A percentile compares a stretch with the other conserved stretches of the same genome.
Evolutionary conservation across 768 basidiomycete species (phyloP).

Genomic region (Mrakia blollopis): DNA sequence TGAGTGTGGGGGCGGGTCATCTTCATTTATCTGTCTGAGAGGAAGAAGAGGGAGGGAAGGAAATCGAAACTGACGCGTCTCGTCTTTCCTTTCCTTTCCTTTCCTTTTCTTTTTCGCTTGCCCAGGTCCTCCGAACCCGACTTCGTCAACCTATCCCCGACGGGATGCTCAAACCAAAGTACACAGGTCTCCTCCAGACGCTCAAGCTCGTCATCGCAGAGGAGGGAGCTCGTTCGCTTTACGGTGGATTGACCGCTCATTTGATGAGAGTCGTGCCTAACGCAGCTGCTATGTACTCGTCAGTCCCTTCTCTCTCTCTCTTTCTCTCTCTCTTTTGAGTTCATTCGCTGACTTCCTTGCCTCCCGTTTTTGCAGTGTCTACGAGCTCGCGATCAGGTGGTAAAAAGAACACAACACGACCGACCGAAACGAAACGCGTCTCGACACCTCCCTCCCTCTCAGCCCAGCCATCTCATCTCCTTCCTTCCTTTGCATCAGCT

Average conservation of each 20-base stretch:
- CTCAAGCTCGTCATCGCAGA: constrained; percentile 77
- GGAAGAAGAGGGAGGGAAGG: not conserved
- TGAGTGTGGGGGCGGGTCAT: constrained; percentile 49
- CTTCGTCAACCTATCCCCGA: constrained; percentile 74
- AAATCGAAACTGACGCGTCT: not conserved
- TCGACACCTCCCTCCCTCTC: not conserved
- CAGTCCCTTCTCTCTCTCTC: not conserved
- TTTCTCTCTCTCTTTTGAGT: not conserved
- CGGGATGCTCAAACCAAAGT: constrained; percentile 65
- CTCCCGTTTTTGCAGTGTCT: constrained; percentile 17
- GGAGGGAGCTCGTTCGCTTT: constrained; percentile 78
- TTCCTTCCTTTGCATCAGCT: not conserved
- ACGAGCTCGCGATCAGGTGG: constrained; percentile 30
- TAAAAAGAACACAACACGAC: not conserved
- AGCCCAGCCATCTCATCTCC: not conserved
- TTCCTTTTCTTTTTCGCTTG: not conserved
- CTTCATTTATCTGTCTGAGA: not conserved
- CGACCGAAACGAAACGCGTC: too few species aligned
- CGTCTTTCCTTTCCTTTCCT: too few species aligned
- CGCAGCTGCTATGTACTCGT: constrained; percentile 79
- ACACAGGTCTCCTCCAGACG: constrained; percentile 80
- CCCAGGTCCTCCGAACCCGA: constrained; percentile 81
- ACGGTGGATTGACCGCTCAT: constrained; percentile 89
- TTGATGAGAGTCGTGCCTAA: constrained; percentile 96
- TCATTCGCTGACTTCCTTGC: not conserved